phyloP scores from a whole-genome alignment of 306 rosid species.

The Spatholobus suberectus region DNA sequence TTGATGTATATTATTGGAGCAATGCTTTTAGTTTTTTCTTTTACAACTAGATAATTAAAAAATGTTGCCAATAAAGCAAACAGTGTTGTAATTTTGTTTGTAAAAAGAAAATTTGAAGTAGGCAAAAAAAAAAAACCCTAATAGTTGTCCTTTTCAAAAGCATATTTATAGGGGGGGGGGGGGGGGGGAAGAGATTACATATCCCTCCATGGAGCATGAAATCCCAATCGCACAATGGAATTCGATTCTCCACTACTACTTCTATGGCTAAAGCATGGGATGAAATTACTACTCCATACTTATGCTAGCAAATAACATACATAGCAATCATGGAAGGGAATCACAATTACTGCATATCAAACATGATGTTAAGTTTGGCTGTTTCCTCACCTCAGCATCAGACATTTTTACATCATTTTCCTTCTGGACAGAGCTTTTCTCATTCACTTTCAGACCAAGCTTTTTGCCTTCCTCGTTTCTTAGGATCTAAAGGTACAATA shows the following conservation, averaged over 20 bases:
- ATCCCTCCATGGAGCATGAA: too few relatives aligned
- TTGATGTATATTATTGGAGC: neutral
- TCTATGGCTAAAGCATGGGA: too few relatives aligned
- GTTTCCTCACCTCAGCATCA: constrained; percentile 74
- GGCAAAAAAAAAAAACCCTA: too few relatives aligned
- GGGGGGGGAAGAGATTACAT: too few relatives aligned
- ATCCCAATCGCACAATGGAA: too few relatives aligned
- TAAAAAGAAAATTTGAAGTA: neutral
- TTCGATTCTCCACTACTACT: too few relatives aligned
- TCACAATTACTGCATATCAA: constrained; percentile 23
- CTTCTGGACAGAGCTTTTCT: constrained; percentile 61
- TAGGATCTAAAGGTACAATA: constrained; percentile 53
- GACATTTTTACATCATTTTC: constrained; percentile 79
- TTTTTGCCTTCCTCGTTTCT: constrained; percentile 93
- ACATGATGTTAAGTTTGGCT: constrained; percentile 20
- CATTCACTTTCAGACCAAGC: constrained; percentile 79
- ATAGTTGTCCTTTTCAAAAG: too few relatives aligned
- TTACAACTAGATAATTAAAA: neutral
- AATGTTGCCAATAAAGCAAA: neutral
- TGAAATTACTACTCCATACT: too few relatives aligned
- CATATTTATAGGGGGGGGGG: too few relatives aligned
- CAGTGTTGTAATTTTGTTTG: neutral
- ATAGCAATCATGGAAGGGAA: neutral
- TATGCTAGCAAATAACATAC: too few relatives aligned
- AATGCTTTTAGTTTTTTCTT: neutral